A percentile compares a stretch with the other conserved stretches of the same genome.
These are phyloP conservation scores for Simplicillium aogashimaense DNA, from an alignment of 2,329 filamentous ascomycete species.

Conservation along the genomic window DNA sequence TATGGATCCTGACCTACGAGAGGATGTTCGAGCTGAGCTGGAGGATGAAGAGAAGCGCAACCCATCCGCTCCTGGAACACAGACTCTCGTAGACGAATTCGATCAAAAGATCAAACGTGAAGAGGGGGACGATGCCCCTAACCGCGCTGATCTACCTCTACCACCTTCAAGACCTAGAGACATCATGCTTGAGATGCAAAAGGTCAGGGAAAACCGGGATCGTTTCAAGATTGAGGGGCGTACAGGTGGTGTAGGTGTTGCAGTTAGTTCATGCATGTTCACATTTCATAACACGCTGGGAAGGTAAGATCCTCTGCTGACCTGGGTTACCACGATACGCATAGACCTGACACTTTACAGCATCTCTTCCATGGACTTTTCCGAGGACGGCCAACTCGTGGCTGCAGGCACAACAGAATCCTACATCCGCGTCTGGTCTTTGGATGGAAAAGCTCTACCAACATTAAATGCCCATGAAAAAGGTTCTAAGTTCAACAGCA, in stretches of 20 bases:
- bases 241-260: constrained; percentile 73
- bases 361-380: constrained; percentile 91
- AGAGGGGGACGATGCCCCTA: constrained; percentile 75
- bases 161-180: constrained; percentile 83
- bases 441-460: constrained; percentile 74
- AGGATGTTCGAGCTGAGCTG: constrained; percentile 79
- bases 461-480: constrained; percentile 52
- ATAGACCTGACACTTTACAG: constrained; percentile 28
- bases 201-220: constrained; percentile 86
- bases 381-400: constrained; percentile 77
- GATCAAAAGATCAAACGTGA: constrained; percentile 84
- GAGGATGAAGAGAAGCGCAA: constrained; percentile 74
- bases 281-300: constrained; percentile 97
- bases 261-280: constrained; percentile 89
- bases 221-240: constrained; percentile 79
- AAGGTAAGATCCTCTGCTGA: constrained; percentile 44
- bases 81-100: constrained; percentile 76
- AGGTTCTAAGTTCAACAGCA: constrained; percentile 50
- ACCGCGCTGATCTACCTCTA: constrained; percentile 68
- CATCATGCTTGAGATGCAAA: constrained; percentile 88
- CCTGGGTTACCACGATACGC: not conserved
- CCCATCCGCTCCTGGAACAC: constrained; percentile 59
- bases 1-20: constrained; percentile 71
- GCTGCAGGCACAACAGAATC: constrained; percentile 88
- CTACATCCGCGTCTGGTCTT: constrained; percentile 88